phyloP scores from a whole-genome alignment of 371 early-diverging fungal species.

The Mucor piriformis region DNA sequence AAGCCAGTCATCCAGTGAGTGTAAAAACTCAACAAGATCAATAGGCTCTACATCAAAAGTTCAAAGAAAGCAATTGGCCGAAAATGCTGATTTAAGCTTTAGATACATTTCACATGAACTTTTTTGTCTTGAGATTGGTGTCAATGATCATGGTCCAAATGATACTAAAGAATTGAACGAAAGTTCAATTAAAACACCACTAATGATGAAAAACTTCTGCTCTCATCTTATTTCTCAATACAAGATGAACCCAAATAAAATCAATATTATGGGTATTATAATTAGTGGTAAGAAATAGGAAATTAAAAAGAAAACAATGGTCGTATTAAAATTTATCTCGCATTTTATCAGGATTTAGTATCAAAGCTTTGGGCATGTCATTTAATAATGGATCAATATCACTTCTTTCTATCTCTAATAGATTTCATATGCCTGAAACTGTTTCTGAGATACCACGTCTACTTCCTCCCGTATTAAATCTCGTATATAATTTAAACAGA shows the following conservation, averaged over 20 bases:
- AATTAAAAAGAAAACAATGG: neutral
- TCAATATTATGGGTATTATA: neutral
- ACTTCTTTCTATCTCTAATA: neutral
- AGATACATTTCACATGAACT: neutral
- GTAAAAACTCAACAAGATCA: neutral
- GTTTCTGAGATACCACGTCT: slow-evolving; percentile 13
- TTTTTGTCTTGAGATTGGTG: slow-evolving; percentile 10
- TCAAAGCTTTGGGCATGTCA: slow-evolving; percentile 4
- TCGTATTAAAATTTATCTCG: no score
- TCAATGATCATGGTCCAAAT: neutral
- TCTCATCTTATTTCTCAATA: neutral
- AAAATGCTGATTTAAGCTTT: neutral
- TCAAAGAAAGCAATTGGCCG: neutral
- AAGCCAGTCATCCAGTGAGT: neutral
- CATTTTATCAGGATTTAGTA: slow-evolving; percentile 1
- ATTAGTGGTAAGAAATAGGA: slow-evolving; percentile 2
- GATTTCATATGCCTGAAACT: slow-evolving; percentile 2
- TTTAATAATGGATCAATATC: slow-evolving; percentile 3
- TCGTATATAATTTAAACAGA: slow-evolving; percentile 5
- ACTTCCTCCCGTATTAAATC: slow-evolving; percentile 17
- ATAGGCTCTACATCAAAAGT: neutral
- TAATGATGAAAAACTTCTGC: slow-evolving; percentile 17
- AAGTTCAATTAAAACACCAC: slow-evolving; percentile 6
- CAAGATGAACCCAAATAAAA: neutral
- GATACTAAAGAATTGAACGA: slow-evolving; percentile 9